A percentile compares a stretch with the other conserved stretches of the same genome.
Evolutionary conservation across 2,329 filamentous ascomycete species (phyloP).

Genomic region (Paraconiothyrium sp.): DNA sequence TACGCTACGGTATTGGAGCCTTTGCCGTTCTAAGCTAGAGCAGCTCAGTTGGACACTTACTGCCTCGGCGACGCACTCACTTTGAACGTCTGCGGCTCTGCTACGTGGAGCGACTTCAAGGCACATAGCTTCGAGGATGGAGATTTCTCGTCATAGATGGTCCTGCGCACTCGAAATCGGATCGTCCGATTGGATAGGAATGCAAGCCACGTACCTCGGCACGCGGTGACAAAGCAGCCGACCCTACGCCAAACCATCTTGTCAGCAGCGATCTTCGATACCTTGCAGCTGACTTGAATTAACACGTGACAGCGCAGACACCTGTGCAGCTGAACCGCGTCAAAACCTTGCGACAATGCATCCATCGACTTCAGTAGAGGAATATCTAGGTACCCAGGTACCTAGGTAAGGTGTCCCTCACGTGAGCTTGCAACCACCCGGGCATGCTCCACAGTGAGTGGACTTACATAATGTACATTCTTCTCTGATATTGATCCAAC

Average conservation of each 20-base stretch:
- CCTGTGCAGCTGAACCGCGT: neutral
- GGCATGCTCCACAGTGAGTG: too few relatives aligned
- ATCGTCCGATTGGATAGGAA: constrained; percentile 1
- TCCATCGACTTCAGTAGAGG: too few relatives aligned
- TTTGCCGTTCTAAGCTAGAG: neutral
- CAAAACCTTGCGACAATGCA: neutral
- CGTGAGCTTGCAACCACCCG: too few relatives aligned
- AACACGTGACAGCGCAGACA: neutral
- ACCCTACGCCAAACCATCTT: neutral
- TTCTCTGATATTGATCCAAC: too few relatives aligned
- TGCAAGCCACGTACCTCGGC: constrained; percentile 6
- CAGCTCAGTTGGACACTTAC: neutral
- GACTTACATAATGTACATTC: too few relatives aligned
- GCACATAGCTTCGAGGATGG: neutral
- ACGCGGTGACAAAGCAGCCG: constrained; percentile 13
- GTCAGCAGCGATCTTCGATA: constrained; percentile 5
- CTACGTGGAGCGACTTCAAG: neutral
- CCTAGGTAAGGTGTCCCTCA: too few relatives aligned
- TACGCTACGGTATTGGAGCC: neutral
- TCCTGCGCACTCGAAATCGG: neutral
- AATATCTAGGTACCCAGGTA: too few relatives aligned
- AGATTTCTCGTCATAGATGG: constrained; percentile 1
- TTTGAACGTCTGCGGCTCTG: constrained; percentile 1
- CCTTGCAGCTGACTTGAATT: neutral
- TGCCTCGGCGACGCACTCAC: neutral